Evolutionary conservation across 169 alveolate species (phyloP).

Genomic region (Eimeria zaria): DNA sequence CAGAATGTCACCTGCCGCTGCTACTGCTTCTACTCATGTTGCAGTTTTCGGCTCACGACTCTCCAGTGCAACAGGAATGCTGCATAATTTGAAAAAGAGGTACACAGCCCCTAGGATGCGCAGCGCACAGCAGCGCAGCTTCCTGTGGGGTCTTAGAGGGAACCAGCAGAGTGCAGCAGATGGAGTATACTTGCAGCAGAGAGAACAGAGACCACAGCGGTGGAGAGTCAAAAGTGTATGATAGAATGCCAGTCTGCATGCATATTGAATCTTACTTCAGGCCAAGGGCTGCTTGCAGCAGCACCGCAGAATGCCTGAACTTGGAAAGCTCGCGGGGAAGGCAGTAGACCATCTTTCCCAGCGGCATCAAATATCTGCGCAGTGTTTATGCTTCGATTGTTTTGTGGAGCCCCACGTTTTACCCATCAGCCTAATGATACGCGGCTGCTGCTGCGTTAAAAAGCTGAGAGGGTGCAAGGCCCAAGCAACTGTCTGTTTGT

Average conservation of each 20-base stretch:
- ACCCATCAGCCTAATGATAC: background rate
- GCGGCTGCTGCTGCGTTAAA: constrained; percentile 1
- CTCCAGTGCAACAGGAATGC: constrained; percentile 80
- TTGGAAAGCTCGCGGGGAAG: background rate
- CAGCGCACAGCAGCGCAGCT: constrained; percentile 7
- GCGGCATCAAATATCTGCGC: background rate
- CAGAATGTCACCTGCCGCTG: constrained; percentile 33
- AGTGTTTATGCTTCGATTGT: background rate
- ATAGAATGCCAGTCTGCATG: background rate
- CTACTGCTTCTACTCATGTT: constrained; percentile 61
- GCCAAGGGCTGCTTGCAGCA: constrained; percentile 59
- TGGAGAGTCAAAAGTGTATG: background rate
- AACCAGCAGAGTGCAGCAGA: constrained; percentile 24
- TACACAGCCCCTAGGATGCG: constrained; percentile 48
- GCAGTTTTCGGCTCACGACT: constrained; percentile 84
- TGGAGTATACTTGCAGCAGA: background rate
- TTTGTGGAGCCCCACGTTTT: background rate
- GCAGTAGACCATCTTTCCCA: background rate
- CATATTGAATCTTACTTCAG: background rate
- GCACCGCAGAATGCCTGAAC: constrained; percentile 51
- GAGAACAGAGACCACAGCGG: background rate
- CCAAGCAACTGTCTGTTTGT: background rate
- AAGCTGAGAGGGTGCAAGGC: background rate
- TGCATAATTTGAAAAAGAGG: constrained; percentile 81
- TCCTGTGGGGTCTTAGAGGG: constrained; percentile 27